These are phyloP conservation scores for Apiospora sp. DNA, from an alignment of 2,329 filamentous ascomycete species.

Conservation along the genomic window DNA sequence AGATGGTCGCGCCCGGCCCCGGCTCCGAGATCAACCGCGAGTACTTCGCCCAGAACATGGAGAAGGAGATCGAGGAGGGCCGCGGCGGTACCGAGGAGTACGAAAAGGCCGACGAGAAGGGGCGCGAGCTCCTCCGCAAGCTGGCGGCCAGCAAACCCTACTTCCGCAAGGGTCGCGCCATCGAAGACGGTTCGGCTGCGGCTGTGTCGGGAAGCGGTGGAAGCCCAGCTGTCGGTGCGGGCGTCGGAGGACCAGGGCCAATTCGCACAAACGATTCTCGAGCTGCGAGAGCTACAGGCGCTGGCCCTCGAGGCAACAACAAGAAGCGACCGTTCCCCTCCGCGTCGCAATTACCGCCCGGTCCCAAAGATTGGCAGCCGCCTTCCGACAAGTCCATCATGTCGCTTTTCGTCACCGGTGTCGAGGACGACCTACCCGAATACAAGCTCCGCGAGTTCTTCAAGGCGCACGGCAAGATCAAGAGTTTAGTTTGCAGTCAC, in stretches of 20 bases:
- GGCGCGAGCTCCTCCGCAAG: slow-evolving; percentile 82
- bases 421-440: slow-evolving; percentile 96
- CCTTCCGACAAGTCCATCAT: slow-evolving; percentile 87
- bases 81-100: slow-evolving; percentile 87
- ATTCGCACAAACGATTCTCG: slow-evolving; percentile 77
- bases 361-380: slow-evolving; percentile 84
- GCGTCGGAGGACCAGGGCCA: slow-evolving; percentile 72
- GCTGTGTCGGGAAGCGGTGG: slow-evolving; percentile 52
- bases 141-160: slow-evolving; percentile 95
- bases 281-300: slow-evolving; percentile 59
- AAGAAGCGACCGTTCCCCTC: slow-evolving; percentile 70
- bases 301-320: slow-evolving; percentile 49
- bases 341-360: slow-evolving; percentile 78
- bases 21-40: slow-evolving; percentile 93
- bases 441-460: slow-evolving; percentile 92
- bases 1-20: slow-evolving; percentile 96
- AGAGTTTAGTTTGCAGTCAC: slow-evolving; percentile 93
- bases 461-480: slow-evolving; percentile 85
- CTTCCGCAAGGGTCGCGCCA: slow-evolving; percentile 83
- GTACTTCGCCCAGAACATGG: slow-evolving; percentile 97
- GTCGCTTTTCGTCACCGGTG: slow-evolving; percentile 91
- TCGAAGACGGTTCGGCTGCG: slow-evolving; percentile 63
- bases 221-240: slow-evolving; percentile 61
- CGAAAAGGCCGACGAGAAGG: slow-evolving; percentile 97
- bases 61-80: slow-evolving; percentile 93